Evolutionary conservation across 208 protist genomes (phyloP), one percentile per base, ranked within the genome.

Genomic region (Angomonas desouzai): DNA sequence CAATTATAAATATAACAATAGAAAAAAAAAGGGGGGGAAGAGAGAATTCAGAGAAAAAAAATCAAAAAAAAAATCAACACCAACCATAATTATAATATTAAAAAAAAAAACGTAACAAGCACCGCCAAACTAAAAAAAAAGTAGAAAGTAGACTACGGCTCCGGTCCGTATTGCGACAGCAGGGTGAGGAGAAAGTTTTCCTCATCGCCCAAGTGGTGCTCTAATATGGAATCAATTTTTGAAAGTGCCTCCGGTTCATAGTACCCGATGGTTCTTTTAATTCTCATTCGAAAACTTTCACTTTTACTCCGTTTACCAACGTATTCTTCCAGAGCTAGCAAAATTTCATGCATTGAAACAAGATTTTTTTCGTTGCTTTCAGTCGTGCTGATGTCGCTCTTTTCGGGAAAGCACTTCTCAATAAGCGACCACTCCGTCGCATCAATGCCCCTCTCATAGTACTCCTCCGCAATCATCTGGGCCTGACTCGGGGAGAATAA

Each of bases 401-500:
- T 72, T 33, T 66, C 61, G 40, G 61, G 60, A 25, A 84, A 65
- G 40, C 77, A 56, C 3, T 60, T 62, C 38, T 36, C 55, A 49
- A 85, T 81, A 7, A 48, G 48, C 2, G 16, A 25, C 83, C 83
- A 84, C 62, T 89, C 83, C 20, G 25, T 34, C 13, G 57, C 51
- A 13, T 47, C 45, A 1, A 86, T 53, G 61, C 81, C 76, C 20
- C 83, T 69, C 64, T 76, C 64, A 48, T 82, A 76, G 65, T 86
- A 86, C 65, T 86, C 67, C 62, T 86, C 83, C 0, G 72, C 83
- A 13, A 89, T 51, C 27, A 76, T 53, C 23, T 64, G 68, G 34
- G 71, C 75, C 64, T 89, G 72, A 13, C 81, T 79, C 23, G 78
- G 38, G 9, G 68, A 77, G 55, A 89, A 86, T 22, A 89, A 74